Percentiles rank a stretch among this genome's conserved stretches.
Evolutionary conservation across 306 rosid species (phyloP).

Genomic region (Alnus rubra): DNA sequence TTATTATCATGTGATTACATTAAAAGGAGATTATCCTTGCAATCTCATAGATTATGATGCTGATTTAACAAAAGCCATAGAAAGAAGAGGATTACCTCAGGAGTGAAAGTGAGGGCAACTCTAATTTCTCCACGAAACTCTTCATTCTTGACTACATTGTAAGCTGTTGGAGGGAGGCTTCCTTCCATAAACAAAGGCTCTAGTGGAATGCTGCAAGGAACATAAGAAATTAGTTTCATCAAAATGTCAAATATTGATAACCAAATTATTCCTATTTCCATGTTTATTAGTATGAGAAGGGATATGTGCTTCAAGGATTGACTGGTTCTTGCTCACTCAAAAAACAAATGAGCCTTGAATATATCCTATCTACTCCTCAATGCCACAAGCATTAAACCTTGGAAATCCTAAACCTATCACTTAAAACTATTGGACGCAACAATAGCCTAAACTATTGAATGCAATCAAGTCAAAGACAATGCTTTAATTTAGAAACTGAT

Average conservation of each 20-base stretch:
- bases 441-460: too few relatives aligned
- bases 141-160: constrained; percentile 64
- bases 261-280: not conserved
- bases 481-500: not conserved
- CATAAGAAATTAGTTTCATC: not conserved
- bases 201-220: constrained; percentile 52
- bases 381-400: too few relatives aligned
- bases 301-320: not conserved
- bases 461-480: too few relatives aligned
- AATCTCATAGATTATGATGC: not conserved
- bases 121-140: constrained; percentile 56
- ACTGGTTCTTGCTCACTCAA: not conserved
- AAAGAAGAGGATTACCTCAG: constrained; percentile 30
- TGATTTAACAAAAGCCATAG: not conserved
- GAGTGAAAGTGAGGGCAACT: constrained; percentile 54
- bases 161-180: constrained; percentile 46
- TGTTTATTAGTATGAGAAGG: not conserved
- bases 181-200: constrained; percentile 51
- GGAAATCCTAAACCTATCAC: too few relatives aligned
- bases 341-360: too few relatives aligned
- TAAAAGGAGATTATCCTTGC: not conserved
- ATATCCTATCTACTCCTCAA: too few relatives aligned
- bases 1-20: not conserved
- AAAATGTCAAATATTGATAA: not conserved
- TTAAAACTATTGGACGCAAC: too few relatives aligned